Percentiles rank a stretch among this genome's conserved stretches.
phyloP scores from a whole-genome alignment of 768 basidiomycete species.

The Neoboletus brunneissimus region DNA sequence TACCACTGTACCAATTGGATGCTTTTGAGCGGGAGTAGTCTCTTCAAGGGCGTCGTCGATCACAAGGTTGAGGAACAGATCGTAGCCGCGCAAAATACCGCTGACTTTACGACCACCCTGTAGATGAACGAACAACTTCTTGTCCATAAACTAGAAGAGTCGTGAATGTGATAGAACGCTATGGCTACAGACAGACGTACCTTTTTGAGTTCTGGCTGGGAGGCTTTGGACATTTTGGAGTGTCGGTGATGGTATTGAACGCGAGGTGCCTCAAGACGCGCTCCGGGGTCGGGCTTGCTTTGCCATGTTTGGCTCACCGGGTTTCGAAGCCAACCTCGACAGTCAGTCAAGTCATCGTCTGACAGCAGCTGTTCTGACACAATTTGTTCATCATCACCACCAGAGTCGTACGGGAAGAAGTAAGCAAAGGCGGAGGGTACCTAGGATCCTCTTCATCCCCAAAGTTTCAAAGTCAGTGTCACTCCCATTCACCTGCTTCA shows the following conservation, averaged over 20 bases:
- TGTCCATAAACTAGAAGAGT: constrained; percentile 89
- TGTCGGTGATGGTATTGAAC: neutral
- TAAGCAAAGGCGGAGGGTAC: neutral
- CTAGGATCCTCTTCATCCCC: neutral
- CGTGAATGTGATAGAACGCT: neutral
- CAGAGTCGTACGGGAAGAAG: neutral
- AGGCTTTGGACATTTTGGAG: constrained; percentile 81
- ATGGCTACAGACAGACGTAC: constrained; percentile 39
- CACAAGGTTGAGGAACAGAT: constrained; percentile 97
- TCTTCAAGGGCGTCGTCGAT: constrained; percentile 96
- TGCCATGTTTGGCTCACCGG: constrained; percentile 30
- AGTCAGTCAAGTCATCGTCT: neutral
- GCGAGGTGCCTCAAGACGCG: neutral
- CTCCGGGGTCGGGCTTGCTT: constrained; percentile 22
- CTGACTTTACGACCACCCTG: constrained; percentile 96
- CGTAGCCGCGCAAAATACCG: constrained; percentile 92
- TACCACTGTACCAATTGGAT: constrained; percentile 90
- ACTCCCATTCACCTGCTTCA: neutral
- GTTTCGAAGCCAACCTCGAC: neutral
- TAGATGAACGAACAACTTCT: constrained; percentile 89
- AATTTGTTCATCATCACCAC: neutral
- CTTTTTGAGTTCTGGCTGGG: constrained; percentile 98
- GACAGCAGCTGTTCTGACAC: neutral
- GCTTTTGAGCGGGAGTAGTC: constrained; percentile 82
- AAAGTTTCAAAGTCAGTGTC: constrained; percentile 15